Conservation (phyloP, 352 stramenopile genomes). For the Blastocystis sp. region DNA sequence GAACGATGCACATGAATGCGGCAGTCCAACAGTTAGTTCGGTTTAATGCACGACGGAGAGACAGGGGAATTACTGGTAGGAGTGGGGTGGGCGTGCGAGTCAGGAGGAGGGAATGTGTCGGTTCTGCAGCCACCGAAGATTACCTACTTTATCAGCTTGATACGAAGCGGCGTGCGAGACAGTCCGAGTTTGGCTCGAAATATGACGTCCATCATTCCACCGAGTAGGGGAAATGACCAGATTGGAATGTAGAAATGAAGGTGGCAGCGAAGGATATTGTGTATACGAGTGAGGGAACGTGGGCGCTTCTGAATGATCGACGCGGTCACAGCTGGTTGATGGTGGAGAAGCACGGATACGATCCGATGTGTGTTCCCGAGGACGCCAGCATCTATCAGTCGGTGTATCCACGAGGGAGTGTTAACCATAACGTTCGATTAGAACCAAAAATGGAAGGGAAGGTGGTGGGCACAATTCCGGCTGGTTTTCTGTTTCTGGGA, state of each 20-base stretch:
- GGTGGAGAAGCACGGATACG: slow-evolving; percentile 46
- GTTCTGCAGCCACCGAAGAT: background rate
- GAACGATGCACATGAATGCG: slow-evolving; percentile 53
- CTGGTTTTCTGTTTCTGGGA: slow-evolving; percentile 1
- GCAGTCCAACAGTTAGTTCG: slow-evolving; percentile 30
- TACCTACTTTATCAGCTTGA: background rate
- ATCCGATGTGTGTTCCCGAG: background rate
- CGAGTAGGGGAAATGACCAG: background rate
- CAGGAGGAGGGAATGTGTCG: background rate
- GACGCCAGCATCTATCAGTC: background rate
- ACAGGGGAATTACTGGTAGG: no score
- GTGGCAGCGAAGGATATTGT: slow-evolving; percentile 2
- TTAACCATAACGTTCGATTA: slow-evolving; percentile 13
- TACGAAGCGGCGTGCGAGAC: background rate
- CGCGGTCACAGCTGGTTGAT: background rate
- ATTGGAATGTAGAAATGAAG: slow-evolving; percentile 16
- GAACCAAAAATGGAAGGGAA: background rate
- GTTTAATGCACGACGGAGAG: slow-evolving; percentile 52
- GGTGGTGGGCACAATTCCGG: slow-evolving; percentile 12
- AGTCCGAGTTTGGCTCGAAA: background rate
- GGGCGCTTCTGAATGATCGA: slow-evolving; percentile 5
- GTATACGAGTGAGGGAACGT: slow-evolving; percentile 27
- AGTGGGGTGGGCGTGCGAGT: no score
- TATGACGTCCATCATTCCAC: background rate
- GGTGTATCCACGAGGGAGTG: background rate